Evolutionary conservation across 345 rosid genomes (phyloP), one percentile per base, ranked within the genome.

Genomic region (Erucastrum elatum): DNA sequence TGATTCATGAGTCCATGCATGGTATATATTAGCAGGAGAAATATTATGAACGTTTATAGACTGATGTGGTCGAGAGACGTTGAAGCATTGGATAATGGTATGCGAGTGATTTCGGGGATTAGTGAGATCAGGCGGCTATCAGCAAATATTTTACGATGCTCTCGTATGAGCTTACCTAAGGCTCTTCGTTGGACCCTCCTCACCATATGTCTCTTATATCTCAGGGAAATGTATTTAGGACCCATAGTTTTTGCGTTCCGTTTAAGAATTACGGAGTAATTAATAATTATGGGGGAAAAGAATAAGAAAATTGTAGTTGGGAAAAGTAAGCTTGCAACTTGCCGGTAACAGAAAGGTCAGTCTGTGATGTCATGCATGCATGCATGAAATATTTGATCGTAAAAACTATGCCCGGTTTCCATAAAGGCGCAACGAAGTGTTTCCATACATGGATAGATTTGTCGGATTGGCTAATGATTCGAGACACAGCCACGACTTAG

Each of bases 51-150:
- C 25, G 41, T 31, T 63, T 62, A 12, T 15, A 31, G 6, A 31
- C 25, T 39, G 70, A 39, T 31, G 58, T 26, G 3, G 49, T 61
- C 11, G 3, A 3, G 30, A 29, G 16, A 34, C 46, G 34, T 17
- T 41, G 78, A 29, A 29, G 30, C 30, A 29, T 29, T 29, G 30
- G 31, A 29, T 29, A 29, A 21, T 30, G 16, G 64, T 70, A 46
- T 51, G 63, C 70, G 58, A 68, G 75, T 51, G 64, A 49, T 62
- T 69, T 76, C 17, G 1, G 79, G 68, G 74, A 44, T 44, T 68
- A 67, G 2, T 60, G 68, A 68, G 37, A 68, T 60, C 78, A 75
- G 39, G 16, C 0, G 17, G 2, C 8, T 49, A 64, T 74, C 63
- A 46, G 29, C 63, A 60, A 59, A 33, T 68, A 44, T 25, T 4